Percentiles rank a stretch among this genome's conserved stretches.
These are phyloP conservation scores for Erigeron philadelphicus DNA, from an alignment of 140 eudicot genomes.

Conservation along the genomic window DNA sequence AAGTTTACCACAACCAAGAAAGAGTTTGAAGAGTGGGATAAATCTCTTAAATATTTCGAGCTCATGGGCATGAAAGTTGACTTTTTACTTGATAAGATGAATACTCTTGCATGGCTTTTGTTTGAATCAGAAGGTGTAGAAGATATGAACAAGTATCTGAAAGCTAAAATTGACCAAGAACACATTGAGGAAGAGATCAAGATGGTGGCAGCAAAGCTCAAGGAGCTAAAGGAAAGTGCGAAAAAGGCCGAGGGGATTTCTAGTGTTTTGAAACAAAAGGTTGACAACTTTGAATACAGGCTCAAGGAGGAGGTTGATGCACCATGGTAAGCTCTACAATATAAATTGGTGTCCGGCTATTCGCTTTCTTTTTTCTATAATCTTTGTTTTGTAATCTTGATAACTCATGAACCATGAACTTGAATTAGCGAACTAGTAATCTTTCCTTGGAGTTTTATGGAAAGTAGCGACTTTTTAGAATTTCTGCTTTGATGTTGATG, in stretches of 20 bases:
- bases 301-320: constrained; percentile 51
- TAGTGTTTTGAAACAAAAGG: constrained; percentile 36
- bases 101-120: constrained; percentile 30
- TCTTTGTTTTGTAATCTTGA: not conserved
- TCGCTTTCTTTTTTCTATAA: constrained; percentile 1
- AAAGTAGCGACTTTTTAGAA: not conserved
- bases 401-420: not conserved
- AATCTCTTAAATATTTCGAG: constrained; percentile 49
- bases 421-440: not conserved
- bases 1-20: constrained; percentile 36
- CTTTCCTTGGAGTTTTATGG: constrained; percentile 7
- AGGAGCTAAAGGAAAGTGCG: constrained; percentile 38
- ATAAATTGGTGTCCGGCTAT: not conserved
- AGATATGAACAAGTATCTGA: constrained; percentile 35
- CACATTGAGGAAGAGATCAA: constrained; percentile 35
- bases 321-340: constrained; percentile 40
- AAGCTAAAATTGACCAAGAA: constrained; percentile 32
- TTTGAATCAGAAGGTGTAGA: constrained; percentile 33
- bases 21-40: constrained; percentile 60
- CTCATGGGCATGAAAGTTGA: constrained; percentile 65
- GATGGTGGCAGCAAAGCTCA: constrained; percentile 37
- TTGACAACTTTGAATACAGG: constrained; percentile 36
- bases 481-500: not conserved
- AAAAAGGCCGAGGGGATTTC: constrained; percentile 28
- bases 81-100: constrained; percentile 44